These are phyloP conservation scores for Tardiomyces depauwii DNA, from an alignment of 1,139 yeast genomes.

Conservation along the genomic window DNA sequence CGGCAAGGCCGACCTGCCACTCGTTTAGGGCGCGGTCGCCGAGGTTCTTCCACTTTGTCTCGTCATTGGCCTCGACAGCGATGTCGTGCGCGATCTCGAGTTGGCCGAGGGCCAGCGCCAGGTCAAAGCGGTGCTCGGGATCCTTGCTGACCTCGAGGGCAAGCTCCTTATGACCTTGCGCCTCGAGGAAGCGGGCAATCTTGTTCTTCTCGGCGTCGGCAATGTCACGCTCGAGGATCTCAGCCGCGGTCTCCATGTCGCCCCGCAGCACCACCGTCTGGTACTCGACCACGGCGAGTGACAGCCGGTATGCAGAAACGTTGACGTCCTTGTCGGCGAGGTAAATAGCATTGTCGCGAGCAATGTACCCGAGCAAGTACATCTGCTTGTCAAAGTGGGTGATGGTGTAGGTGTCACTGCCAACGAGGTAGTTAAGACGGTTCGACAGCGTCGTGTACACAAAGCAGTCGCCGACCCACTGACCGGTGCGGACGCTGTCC, in stretches of 20 bases:
- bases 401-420: slow-evolving; percentile 84
- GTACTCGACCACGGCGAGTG: slow-evolving; percentile 80
- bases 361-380: slow-evolving; percentile 80
- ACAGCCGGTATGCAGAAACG: slow-evolving; percentile 70
- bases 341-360: slow-evolving; percentile 82
- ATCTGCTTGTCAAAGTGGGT: slow-evolving; percentile 87
- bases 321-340: slow-evolving; percentile 85
- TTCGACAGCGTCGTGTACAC: slow-evolving; percentile 78
- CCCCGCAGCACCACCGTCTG: slow-evolving; percentile 95
- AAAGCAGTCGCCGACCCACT: slow-evolving; percentile 96
- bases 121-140: slow-evolving; percentile 74
- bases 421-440: slow-evolving; percentile 88
- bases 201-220: slow-evolving; percentile 62
- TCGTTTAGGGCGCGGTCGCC: slow-evolving; percentile 76
- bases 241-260: slow-evolving; percentile 61
- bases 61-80: slow-evolving; percentile 41
- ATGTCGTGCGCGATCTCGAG: slow-evolving; percentile 64
- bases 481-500: slow-evolving; percentile 77
- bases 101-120: slow-evolving; percentile 60
- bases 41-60: slow-evolving; percentile 73
- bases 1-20: slow-evolving; percentile 78
- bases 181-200: slow-evolving; percentile 86
- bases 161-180: slow-evolving; percentile 76
- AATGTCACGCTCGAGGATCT: slow-evolving; percentile 51
- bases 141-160: slow-evolving; percentile 79